Base-by-base conservation (phyloP, 148 eudicot species). In the Amaranthus cruentus region DNA sequence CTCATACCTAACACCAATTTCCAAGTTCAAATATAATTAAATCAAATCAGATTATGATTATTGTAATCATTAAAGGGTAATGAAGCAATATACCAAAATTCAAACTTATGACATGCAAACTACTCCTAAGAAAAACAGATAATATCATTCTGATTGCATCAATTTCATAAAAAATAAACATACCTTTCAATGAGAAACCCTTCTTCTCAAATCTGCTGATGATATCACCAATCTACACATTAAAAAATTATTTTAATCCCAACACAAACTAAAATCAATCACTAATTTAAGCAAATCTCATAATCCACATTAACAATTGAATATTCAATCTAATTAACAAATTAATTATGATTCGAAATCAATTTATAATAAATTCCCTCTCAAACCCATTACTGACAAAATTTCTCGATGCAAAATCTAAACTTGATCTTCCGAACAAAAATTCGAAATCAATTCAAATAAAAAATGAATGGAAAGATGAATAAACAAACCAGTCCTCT, bases 191-290 rank as follows among this genome's bases (percentile, higher is more conserved):
- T 38, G 86, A 62, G 82, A 93, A 90, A 72, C 98, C 98, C 78
- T 93, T 93, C 94, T 87, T 90, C 87, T 93, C 98, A 83, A 93
- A 93, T 80, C 98, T 81, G 86, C 88, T 53, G 63, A 93, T 90
- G 62, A 93, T 89, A 80, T 93, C 96, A 76, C 98, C 98, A 80
- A 93, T 84, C 98, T 88, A 78, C 48, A 66, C 47, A 53, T 0
- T 28, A 15, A 11, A 28, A 65, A 3, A 48, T 43, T 6, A 21
- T 14, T 18, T 46, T 42, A 56, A 66, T 66, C 44, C 56, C 2
- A 66, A 4, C 38, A 55, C 9, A 56, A 9, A 44, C 7, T 38
- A 18, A 76, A n/a, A 59, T 51, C 11, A 59, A 13, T 4, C 9
- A 72, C 54, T 11, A 51, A 65, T 53, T 14, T 7, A 43, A 10